phyloP scores from a whole-genome alignment of 192 early-diverging fungal genomes.

The Geranomyces michiganensis region DNA sequence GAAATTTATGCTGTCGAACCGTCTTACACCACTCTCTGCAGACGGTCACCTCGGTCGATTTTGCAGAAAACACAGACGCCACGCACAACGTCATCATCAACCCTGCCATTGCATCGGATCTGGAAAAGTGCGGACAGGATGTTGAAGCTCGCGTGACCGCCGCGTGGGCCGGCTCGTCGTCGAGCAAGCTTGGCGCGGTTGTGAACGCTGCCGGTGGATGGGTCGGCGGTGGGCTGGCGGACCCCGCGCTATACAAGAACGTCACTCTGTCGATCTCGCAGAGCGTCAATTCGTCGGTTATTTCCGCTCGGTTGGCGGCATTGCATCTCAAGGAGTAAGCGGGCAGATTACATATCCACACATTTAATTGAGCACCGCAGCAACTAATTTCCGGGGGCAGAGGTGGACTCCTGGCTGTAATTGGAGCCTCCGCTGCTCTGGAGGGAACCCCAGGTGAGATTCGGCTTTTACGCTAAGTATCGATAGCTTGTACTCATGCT shows the following conservation, averaged over 20 bases:
- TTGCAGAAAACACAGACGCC: slow-evolving; percentile 72
- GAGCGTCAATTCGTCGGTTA: slow-evolving; percentile 77
- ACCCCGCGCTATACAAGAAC: slow-evolving; percentile 64
- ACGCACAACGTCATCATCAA: slow-evolving; percentile 68
- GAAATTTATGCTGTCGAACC: neutral
- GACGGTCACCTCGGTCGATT: slow-evolving; percentile 80
- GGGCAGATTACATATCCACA: neutral
- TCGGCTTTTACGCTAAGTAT: neutral
- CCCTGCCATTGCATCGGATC: slow-evolving; percentile 34
- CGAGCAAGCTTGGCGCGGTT: slow-evolving; percentile 72
- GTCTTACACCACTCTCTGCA: slow-evolving; percentile 27
- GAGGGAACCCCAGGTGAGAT: slow-evolving; percentile 12
- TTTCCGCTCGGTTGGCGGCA: slow-evolving; percentile 82
- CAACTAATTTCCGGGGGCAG: neutral
- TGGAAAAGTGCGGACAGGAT: slow-evolving; percentile 65
- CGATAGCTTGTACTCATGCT: neutral
- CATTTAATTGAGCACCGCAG: neutral
- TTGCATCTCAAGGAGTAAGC: slow-evolving; percentile 69
- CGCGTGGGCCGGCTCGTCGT: slow-evolving; percentile 28
- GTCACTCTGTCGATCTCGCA: slow-evolving; percentile 80
- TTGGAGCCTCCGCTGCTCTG: slow-evolving; percentile 18
- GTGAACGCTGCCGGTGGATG: slow-evolving; percentile 96
- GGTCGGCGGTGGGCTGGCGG: slow-evolving; percentile 85
- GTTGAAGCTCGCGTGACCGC: slow-evolving; percentile 42
- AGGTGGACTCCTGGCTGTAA: neutral